Conservation (phyloP, 1,139 yeast species). For the Geotrichum candidum region DNA sequence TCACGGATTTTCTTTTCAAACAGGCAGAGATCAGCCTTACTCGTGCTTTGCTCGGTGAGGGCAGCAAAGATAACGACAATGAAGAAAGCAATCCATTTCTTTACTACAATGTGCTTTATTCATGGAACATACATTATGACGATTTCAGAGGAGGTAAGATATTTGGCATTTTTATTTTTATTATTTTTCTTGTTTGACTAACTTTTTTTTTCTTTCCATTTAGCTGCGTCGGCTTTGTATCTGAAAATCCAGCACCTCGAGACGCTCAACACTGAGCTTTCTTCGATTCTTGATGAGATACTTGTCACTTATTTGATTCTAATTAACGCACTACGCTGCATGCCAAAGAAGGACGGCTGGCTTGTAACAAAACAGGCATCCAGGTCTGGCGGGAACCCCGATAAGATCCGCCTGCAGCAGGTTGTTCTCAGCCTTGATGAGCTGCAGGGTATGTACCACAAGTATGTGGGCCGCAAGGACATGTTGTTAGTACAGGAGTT, state of each 20-base stretch:
- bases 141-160: background rate
- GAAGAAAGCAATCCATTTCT: background rate
- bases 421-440: background rate
- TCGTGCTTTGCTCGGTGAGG: background rate
- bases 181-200: background rate
- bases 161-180: background rate
- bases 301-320: background rate
- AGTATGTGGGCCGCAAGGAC: background rate
- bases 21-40: background rate
- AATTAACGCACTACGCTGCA: background rate
- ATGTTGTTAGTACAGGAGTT: background rate
- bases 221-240: constrained; percentile 3
- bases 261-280: background rate
- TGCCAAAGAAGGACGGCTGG: background rate
- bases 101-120: background rate
- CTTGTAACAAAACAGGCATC: background rate
- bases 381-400: background rate
- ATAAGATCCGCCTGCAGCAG: background rate
- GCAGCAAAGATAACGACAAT: background rate
- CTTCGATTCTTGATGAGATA: background rate
- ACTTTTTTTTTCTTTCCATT: background rate
- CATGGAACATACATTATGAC: background rate
- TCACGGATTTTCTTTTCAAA: background rate
- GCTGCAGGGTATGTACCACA: background rate
- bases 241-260: background rate